These are phyloP conservation scores for Apiotrichum gamsii DNA, from an alignment of 1,284 basidiomycete species.

Conservation along the genomic window DNA sequence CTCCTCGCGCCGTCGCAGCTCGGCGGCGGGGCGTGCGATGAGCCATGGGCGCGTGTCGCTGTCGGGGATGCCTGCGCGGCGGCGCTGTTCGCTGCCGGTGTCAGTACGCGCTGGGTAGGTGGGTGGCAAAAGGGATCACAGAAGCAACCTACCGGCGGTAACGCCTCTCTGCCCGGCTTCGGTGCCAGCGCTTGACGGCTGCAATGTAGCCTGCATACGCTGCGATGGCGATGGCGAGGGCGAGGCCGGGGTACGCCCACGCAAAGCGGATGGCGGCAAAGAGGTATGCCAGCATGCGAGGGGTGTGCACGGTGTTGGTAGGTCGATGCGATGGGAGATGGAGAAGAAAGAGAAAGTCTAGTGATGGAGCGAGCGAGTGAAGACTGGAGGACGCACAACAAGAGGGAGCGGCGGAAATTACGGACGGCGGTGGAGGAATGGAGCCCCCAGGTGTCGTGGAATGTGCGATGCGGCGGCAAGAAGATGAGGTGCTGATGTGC, in stretches of 20 bases:
- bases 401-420: too few relatives aligned
- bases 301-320: too few relatives aligned
- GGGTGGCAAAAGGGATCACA: slow-evolving; percentile 1
- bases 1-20: slow-evolving; percentile 17
- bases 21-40: slow-evolving; percentile 15
- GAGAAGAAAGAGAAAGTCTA: too few relatives aligned
- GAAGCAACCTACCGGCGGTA: slow-evolving; percentile 1
- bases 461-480: too few relatives aligned
- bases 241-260: not conserved
- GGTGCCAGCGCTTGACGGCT: not conserved
- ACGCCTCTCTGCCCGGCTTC: not conserved
- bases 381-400: too few relatives aligned
- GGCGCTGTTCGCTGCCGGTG: slow-evolving; percentile 13
- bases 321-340: too few relatives aligned
- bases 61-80: slow-evolving; percentile 21
- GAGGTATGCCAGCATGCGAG: not conserved
- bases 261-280: not conserved
- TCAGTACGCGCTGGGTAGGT: not conserved
- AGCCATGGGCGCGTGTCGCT: slow-evolving; percentile 18
- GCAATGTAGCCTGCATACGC: not conserved
- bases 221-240: not conserved
- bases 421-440: too few relatives aligned
- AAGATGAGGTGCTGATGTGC: too few relatives aligned
- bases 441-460: too few relatives aligned
- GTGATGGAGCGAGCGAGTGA: too few relatives aligned